Evolutionary conservation across 495 filamentous ascomycete species (phyloP), one percentile per base, ranked within the genome.

Genomic region (Podospora sp.): DNA sequence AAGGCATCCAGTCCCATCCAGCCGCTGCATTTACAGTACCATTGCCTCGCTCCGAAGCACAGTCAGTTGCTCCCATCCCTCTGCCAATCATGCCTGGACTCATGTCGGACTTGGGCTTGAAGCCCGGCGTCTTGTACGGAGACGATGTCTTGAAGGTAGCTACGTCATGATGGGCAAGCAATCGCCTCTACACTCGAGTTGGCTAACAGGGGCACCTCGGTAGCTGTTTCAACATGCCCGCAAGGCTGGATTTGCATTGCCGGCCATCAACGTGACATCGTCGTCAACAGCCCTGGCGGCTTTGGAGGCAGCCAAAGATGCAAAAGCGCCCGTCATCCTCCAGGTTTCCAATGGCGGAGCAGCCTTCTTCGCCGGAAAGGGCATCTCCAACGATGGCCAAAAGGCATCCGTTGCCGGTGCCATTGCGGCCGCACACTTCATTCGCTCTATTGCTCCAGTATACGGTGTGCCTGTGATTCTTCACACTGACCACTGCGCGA

Each of bases 361-460:
- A 49, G 93, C 93, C 70, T 97, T 90, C 88, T 97, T 97, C 78
- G 90, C 90, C 73, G 94, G 93, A 79, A 97, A 97, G 89, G 93
- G 93, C 75, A 88, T 97, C 72, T 83, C 86, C 79, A 97, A 97
- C 81, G 74, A 77, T 65, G 87, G 92, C 11, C 40, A 46, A 11
- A 46, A 46, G 67, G 94, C 94, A 56, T 94, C 93, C 60, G 92
- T 98, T 74, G 88, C 88, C 50, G 95, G 96, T 73, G 84, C 90
- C 76, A 82, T 97, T 66, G 92, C 95, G 68, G 95, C 85, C 67
- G 95, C 96, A 68, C 90, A 96, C 84, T 98, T 92, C 85, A 92
- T 98, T 84, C 92, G 95, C 68, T 82, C 90, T 68, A 79, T 99
- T 74, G 93, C 95, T 35, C 91, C 94, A 26, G 68, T 85, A 65